A percentile compares a stretch with the other conserved stretches of the same genome.
These are phyloP conservation scores for Achaetomium macrosporum DNA, from an alignment of 2,329 filamentous ascomycete species.

Conservation along the genomic window DNA sequence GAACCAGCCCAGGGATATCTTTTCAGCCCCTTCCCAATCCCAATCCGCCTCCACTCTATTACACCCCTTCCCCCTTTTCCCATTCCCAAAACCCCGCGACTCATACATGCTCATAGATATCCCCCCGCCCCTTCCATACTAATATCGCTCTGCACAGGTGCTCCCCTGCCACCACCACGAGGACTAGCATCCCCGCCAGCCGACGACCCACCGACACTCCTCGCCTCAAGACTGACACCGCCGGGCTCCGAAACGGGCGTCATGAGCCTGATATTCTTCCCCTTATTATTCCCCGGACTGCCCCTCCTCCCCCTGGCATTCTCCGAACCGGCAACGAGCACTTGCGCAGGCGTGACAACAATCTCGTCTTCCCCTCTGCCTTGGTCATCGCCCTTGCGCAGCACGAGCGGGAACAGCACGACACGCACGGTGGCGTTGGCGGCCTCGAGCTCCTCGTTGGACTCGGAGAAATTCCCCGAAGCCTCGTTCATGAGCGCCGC, in stretches of 20 bases:
- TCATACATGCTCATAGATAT: constrained; percentile 11
- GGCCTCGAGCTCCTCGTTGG: constrained; percentile 73
- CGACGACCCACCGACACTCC: constrained; percentile 8
- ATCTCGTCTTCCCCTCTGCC: constrained; percentile 90
- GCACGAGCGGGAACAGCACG: constrained; percentile 91
- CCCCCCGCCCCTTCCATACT: constrained; percentile 29
- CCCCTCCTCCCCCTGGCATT: constrained; percentile 14
- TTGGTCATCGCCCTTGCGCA: constrained; percentile 88
- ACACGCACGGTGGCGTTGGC: constrained; percentile 76
- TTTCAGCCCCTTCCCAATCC: background rate
- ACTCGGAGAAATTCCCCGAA: constrained; percentile 52
- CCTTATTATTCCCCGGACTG: background rate
- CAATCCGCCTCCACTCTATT: background rate
- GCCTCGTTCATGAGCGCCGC: constrained; percentile 92
- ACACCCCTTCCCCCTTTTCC: background rate
- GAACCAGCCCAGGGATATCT: background rate
- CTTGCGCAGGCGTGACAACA: constrained; percentile 91
- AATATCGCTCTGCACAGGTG: constrained; percentile 28
- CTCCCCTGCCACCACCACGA: background rate
- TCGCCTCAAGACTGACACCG: constrained; percentile 34
- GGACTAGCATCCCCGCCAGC: constrained; percentile 6
- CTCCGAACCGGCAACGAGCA: constrained; percentile 63
- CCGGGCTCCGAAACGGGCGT: constrained; percentile 50
- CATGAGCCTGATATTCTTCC: constrained; percentile 30
- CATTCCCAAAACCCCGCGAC: too few relatives aligned